phyloP scores from a whole-genome alignment of 352 stramenopile genomes.

The Phytophthora hybrid region DNA sequence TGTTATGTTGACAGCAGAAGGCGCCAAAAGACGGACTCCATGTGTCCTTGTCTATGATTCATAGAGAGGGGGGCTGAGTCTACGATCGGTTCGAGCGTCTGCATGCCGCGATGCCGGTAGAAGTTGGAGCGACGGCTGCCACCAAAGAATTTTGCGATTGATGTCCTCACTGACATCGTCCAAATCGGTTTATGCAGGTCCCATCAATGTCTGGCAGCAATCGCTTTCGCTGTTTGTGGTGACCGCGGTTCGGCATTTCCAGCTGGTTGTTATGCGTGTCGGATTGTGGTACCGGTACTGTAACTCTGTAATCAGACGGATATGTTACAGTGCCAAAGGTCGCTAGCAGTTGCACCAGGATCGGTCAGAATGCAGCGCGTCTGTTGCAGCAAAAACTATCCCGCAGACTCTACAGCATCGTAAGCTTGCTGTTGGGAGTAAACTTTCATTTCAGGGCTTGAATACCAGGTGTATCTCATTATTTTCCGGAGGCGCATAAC shows the following conservation, averaged over 20 bases:
- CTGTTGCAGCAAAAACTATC: background rate
- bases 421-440: background rate
- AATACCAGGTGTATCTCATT: background rate
- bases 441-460: too few species aligned
- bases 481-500: background rate
- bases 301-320: background rate
- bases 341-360: background rate
- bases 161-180: background rate
- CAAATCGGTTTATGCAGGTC: constrained; percentile 15
- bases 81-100: background rate
- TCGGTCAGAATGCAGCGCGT: background rate
- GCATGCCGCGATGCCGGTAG: background rate
- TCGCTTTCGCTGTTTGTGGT: constrained; percentile 25
- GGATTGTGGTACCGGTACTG: background rate
- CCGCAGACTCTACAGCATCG: too few species aligned
- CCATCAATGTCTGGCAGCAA: constrained; percentile 11
- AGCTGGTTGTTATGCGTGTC: background rate
- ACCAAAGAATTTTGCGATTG: background rate
- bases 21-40: background rate
- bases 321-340: background rate
- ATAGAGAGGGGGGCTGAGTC: background rate
- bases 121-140: background rate
- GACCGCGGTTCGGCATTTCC: constrained; percentile 13
- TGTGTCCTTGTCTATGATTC: background rate
- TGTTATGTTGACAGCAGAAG: background rate